Evolutionary conservation across 169 alveolate species (phyloP).

Genomic region (Eimeria maxima): DNA sequence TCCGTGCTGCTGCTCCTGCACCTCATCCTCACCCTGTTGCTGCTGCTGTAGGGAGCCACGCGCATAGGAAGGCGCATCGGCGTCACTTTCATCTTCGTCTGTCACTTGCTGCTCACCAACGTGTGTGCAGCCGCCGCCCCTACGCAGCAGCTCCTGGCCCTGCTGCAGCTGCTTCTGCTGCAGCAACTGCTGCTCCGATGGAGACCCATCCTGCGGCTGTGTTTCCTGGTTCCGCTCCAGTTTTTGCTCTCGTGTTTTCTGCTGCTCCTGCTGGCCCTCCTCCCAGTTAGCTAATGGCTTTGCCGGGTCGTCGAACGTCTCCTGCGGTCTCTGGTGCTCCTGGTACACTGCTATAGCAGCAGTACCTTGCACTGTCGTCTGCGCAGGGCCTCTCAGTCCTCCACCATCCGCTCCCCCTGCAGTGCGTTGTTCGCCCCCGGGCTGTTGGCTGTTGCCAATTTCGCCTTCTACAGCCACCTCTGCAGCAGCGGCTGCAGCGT

Average conservation of each 20-base stretch:
- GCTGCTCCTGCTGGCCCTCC: conserved; percentile 34
- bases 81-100: neutral
- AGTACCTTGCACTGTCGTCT: neutral
- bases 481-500: conserved; percentile 5
- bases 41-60: neutral
- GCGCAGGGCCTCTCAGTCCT: neutral
- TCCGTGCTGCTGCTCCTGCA: conserved; percentile 1
- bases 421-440: neutral
- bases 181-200: neutral
- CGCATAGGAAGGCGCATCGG: neutral
- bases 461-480: neutral
- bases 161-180: conserved; percentile 49
- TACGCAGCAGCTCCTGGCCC: neutral
- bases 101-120: neutral
- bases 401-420: neutral
- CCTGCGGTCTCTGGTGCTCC: neutral
- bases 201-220: neutral
- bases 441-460: neutral
- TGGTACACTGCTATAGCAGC: neutral
- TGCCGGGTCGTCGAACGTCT: neutral
- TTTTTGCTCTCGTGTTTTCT: neutral
- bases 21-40: neutral
- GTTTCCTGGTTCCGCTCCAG: neutral
- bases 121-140: neutral
- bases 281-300: neutral